Conservation (phyloP, 768 basidiomycete species). For the Dioszegia crocea region DNA sequence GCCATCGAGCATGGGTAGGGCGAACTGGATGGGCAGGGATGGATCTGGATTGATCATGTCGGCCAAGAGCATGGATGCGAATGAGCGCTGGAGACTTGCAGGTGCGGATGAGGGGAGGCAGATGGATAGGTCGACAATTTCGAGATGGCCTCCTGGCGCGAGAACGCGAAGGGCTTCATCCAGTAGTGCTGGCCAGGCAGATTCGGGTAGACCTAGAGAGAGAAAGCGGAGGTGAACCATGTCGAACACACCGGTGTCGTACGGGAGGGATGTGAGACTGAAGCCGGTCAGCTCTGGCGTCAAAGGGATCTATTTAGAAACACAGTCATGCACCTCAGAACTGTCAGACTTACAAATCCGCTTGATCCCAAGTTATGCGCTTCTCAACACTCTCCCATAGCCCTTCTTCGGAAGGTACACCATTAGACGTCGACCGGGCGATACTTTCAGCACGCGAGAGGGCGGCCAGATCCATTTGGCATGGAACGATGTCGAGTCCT, state of each 20-base stretch:
- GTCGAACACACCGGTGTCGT: constrained; percentile 48
- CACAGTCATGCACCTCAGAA: too few relatives aligned
- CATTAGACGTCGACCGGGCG: constrained; percentile 9
- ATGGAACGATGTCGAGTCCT: constrained; percentile 40
- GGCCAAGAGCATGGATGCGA: constrained; percentile 33
- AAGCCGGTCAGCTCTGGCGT: too few relatives aligned
- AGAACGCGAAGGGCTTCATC: constrained; percentile 44
- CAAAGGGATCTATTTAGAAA: too few relatives aligned
- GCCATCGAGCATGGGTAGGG: constrained; percentile 20
- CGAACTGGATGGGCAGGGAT: constrained; percentile 32
- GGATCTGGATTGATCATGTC: constrained; percentile 39
- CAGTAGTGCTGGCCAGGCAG: constrained; percentile 37
- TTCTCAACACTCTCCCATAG: constrained; percentile 35
- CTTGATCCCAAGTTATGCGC: constrained; percentile 42
- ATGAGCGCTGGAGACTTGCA: constrained; percentile 26
- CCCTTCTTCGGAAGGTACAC: constrained; percentile 12
- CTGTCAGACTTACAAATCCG: constrained; percentile 40
- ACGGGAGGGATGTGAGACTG: constrained; percentile 44
- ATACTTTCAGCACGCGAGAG: constrained; percentile 26
- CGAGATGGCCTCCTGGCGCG: constrained; percentile 40
- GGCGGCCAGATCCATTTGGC: constrained; percentile 34
- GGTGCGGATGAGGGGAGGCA: constrained; percentile 22
- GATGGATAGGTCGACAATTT: constrained; percentile 31
- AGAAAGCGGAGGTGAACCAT: constrained; percentile 45
- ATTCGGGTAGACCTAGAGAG: constrained; percentile 43